These are phyloP conservation scores for Podaxis pistillaris DNA, from an alignment of 768 basidiomycete species.

Conservation along the genomic window DNA sequence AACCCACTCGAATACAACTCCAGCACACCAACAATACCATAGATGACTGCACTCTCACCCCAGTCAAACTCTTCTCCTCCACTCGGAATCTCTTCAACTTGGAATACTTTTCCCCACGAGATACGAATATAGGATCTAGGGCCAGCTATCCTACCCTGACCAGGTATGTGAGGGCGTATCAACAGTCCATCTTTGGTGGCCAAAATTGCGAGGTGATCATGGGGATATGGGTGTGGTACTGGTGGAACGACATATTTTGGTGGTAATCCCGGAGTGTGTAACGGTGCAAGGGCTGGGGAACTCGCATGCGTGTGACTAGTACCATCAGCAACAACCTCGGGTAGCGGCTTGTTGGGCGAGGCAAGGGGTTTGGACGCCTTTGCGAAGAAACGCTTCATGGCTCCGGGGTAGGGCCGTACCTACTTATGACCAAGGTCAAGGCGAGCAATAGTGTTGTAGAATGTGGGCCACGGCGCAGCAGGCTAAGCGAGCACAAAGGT, in stretches of 20 bases:
- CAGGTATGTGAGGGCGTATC: constrained; percentile 53
- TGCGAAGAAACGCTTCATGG: constrained; percentile 43
- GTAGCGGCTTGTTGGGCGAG: background rate
- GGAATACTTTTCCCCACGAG: constrained; percentile 59
- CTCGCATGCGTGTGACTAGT: background rate
- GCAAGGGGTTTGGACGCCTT: constrained; percentile 37
- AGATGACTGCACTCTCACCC: constrained; percentile 56
- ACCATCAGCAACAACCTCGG: background rate
- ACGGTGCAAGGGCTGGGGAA: constrained; percentile 2
- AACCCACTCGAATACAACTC: constrained; percentile 67
- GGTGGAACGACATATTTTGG: constrained; percentile 67
- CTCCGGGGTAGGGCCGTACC: background rate
- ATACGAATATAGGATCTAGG: constrained; percentile 28
- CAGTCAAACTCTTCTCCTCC: constrained; percentile 45
- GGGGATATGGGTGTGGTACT: constrained; percentile 71
- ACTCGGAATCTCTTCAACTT: constrained; percentile 49
- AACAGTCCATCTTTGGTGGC: constrained; percentile 63
- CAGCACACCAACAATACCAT: constrained; percentile 76
- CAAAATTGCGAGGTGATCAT: constrained; percentile 65
- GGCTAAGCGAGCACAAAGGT: background rate
- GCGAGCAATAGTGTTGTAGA: background rate
- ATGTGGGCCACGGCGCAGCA: background rate
- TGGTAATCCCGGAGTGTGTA: constrained; percentile 39
- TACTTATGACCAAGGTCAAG: background rate
- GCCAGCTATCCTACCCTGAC: constrained; percentile 18